Base-by-base conservation (phyloP, 768 basidiomycete genomes). In the Tylopilus balloui region DNA sequence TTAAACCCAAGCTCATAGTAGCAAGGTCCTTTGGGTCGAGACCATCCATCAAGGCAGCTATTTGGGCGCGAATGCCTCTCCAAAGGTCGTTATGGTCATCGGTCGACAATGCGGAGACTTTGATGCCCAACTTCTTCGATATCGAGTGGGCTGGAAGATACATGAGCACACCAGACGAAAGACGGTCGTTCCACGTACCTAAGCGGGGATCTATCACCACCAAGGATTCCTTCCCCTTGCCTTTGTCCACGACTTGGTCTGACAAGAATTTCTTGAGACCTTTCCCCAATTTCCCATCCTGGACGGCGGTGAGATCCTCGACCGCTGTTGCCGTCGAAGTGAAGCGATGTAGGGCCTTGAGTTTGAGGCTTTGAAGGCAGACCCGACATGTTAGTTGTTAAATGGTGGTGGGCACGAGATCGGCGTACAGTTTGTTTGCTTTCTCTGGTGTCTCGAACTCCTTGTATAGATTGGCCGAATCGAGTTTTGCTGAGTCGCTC, bases 1-100 rank as follows among this genome's bases (percentile, higher is more conserved):
- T 91, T 52, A 99, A 78, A 79, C 96, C 96, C 58, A 99, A 73
- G 59, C 89, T 92, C 95, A 99, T 98, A 31, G 94, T 97, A 23
- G 92, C 86, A 55, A 99, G 73, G 71, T 97, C 95, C 65, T 91
- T 88, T 7, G 91, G 90, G 69, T 94, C 89, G 39, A 94, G 71
- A 38, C 93, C 95, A 57, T 94, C 90, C 54, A 99, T 75, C 19
- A 99, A 76, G 3, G 86, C 78, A 15, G 88, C 74, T 45, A 99
- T 75, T 70, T 99, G 96, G 56, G 80, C 78, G 48, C 96, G 80
- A 52, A 98, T 99, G 57, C 96, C 96, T 59, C 93, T 86, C 85
- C 93, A 98, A 19, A 98, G 81, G 56, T 99, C 96, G 44, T 79
- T 72, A 50, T 77, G 73, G 44, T 79, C 68, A n/a, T 74, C 80